Percentiles rank a stretch among this genome's conserved stretches.
Conservation (phyloP, 2,329 filamentous ascomycete species). For the Colletotrichum trifolii region DNA sequence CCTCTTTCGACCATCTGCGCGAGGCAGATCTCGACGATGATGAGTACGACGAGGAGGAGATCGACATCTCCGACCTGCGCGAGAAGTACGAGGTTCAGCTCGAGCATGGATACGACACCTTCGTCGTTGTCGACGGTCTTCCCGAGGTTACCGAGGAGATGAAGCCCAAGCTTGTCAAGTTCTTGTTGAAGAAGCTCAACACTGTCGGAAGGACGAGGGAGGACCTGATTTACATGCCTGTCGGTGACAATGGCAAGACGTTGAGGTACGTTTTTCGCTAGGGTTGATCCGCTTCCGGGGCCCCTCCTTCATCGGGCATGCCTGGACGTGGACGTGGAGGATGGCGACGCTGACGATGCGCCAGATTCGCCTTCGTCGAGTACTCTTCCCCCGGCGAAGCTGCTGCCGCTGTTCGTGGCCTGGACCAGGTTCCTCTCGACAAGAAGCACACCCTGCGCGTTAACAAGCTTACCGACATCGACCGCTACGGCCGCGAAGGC, state of each 20-base stretch:
- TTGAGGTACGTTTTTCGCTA: slow-evolving; percentile 72
- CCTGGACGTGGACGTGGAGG: neutral
- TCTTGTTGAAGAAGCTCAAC: slow-evolving; percentile 92
- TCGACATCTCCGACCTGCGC: slow-evolving; percentile 93
- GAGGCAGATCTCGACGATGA: slow-evolving; percentile 90
- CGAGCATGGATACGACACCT: slow-evolving; percentile 95
- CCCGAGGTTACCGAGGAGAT: slow-evolving; percentile 89
- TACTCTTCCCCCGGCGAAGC: slow-evolving; percentile 93
- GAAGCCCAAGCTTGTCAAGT: slow-evolving; percentile 95
- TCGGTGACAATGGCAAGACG: slow-evolving; percentile 87
- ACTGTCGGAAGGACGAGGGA: slow-evolving; percentile 85
- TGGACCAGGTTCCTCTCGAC: slow-evolving; percentile 89
- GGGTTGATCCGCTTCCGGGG: slow-evolving; percentile 19
- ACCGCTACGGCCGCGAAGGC: slow-evolving; percentile 94
- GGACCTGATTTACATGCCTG: slow-evolving; percentile 92
- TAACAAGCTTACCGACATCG: slow-evolving; percentile 98
- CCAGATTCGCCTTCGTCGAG: slow-evolving; percentile 95
- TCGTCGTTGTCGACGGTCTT: slow-evolving; percentile 95
- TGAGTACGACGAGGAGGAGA: slow-evolving; percentile 89
- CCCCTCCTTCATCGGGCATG: neutral
- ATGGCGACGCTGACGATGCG: slow-evolving; percentile 31
- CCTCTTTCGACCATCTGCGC: slow-evolving; percentile 90
- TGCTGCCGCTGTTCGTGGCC: slow-evolving; percentile 85
- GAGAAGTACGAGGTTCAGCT: slow-evolving; percentile 96
- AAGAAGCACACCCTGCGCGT: slow-evolving; percentile 96